Conservation (phyloP, 2,329 filamentous ascomycete species). For the Chaetomium globosum region DNA sequence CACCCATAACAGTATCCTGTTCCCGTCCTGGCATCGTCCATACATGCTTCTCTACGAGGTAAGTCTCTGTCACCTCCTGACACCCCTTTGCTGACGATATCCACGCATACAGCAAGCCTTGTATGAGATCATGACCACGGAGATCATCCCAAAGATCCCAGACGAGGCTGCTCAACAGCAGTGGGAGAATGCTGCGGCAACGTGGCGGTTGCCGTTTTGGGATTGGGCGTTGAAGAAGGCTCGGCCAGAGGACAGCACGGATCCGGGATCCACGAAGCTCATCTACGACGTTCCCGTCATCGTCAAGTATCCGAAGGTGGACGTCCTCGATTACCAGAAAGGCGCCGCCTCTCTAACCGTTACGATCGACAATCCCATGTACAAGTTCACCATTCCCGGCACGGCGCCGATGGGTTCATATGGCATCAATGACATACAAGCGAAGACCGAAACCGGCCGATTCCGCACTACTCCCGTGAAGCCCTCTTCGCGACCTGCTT, state of each 20-base stretch:
- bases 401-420: too few relatives aligned
- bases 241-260: neutral
- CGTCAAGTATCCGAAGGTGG: neutral
- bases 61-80: neutral
- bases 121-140: neutral
- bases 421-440: too few relatives aligned
- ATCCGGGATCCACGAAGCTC: neutral
- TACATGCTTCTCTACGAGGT: slow-evolving; percentile 1
- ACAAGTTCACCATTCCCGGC: neutral
- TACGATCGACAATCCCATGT: neutral
- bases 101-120: neutral
- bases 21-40: neutral
- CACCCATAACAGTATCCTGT: neutral
- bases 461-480: neutral
- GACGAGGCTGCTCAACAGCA: neutral
- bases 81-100: too few relatives aligned
- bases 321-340: too few relatives aligned
- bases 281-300: slow-evolving; percentile 1
- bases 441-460: too few relatives aligned
- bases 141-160: too few relatives aligned
- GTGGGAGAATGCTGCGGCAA: neutral
- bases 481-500: neutral
- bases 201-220: neutral
- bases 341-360: too few relatives aligned
- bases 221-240: neutral